These are phyloP conservation scores for Fusarium duplospermum DNA, from an alignment of 2,329 filamentous ascomycete genomes.

Conservation along the genomic window DNA sequence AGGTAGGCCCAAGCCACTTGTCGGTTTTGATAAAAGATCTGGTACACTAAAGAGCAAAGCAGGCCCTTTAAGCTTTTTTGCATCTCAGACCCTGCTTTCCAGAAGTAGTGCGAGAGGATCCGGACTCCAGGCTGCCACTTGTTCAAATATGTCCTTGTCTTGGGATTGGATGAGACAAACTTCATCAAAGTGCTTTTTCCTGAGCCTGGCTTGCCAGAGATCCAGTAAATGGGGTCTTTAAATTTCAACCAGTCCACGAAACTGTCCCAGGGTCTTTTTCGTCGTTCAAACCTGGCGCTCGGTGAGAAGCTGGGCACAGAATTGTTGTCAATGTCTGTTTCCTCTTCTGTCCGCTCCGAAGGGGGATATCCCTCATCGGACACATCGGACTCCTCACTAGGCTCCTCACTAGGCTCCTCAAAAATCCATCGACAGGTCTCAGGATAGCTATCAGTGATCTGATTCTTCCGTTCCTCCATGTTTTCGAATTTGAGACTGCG, in stretches of 20 bases:
- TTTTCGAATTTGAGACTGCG: background rate
- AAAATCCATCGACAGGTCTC: background rate
- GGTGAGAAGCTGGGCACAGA: background rate
- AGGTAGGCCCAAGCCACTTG: background rate
- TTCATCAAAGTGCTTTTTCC: conserved; percentile 51
- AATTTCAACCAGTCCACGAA: conserved; percentile 30
- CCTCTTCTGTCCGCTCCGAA: background rate
- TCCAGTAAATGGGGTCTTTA: conserved; percentile 39
- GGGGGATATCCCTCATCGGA: no score
- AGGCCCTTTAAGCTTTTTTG: conserved; percentile 43
- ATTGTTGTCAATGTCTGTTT: background rate
- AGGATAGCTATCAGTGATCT: background rate
- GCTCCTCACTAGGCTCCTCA: background rate
- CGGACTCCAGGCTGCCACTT: conserved; percentile 29
- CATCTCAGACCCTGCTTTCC: conserved; percentile 42
- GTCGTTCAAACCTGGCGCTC: background rate
- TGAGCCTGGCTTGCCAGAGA: conserved; percentile 48
- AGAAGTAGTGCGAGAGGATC: conserved; percentile 46
- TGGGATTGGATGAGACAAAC: conserved; percentile 35
- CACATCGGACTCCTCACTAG: background rate
- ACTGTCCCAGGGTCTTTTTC: background rate
- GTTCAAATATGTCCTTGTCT: conserved; percentile 25
- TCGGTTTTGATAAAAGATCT: background rate
- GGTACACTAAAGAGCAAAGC: background rate
- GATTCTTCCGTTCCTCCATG: background rate